These are phyloP conservation scores for Plasmodium yoelii DNA, from an alignment of 169 alveolate genomes.

Conservation along the genomic window DNA sequence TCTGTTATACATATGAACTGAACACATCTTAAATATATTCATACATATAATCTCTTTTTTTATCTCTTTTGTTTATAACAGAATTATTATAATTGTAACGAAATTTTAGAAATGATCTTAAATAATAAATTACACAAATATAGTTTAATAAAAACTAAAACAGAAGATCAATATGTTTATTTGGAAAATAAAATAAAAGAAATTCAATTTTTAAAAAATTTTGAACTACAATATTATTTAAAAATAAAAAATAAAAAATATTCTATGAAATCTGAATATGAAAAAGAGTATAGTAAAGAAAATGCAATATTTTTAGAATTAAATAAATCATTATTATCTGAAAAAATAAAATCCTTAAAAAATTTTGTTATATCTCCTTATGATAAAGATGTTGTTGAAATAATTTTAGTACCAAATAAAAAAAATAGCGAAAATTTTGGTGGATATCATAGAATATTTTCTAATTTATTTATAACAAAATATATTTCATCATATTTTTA, in stretches of 20 bases:
- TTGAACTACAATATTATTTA: constrained; percentile 55
- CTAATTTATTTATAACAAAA: constrained; percentile 48
- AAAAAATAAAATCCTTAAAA: constrained; percentile 67
- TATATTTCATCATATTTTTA: constrained; percentile 65
- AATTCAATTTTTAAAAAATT: constrained; percentile 50
- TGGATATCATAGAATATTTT: constrained; percentile 56
- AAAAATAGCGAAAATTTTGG: constrained; percentile 18
- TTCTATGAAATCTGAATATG: constrained; percentile 23
- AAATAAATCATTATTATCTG: constrained; percentile 50
- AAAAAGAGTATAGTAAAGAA: constrained; percentile 16
- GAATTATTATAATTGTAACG: constrained; percentile 52
- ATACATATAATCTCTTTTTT: not conserved
- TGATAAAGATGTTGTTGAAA: constrained; percentile 45
- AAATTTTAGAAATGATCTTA: constrained; percentile 56
- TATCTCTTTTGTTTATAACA: not conserved
- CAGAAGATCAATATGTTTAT: constrained; percentile 30
- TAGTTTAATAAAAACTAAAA: constrained; percentile 35
- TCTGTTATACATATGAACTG: not conserved
- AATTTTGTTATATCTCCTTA: constrained; percentile 49
- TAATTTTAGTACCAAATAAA: constrained; percentile 52
- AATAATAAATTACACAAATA: constrained; percentile 31
- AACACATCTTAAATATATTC: too few species aligned
- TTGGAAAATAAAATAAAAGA: constrained; percentile 51
- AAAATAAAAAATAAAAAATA: constrained; percentile 32
- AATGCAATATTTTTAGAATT: constrained; percentile 31